Conservation (phyloP, 768 basidiomycete genomes). For the Mycena sanguinolenta region DNA sequence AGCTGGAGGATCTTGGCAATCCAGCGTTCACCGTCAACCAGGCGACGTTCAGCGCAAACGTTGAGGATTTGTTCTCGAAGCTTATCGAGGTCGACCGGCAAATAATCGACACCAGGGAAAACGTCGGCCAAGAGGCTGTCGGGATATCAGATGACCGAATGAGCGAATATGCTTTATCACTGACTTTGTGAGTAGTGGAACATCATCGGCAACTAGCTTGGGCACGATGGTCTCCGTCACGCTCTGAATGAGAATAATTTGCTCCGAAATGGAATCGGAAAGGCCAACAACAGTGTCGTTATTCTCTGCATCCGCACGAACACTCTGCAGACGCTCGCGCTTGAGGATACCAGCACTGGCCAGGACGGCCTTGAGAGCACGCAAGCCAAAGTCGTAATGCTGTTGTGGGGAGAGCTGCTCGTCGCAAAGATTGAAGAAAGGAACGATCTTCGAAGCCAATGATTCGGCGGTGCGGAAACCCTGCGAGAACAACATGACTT, state of each 20-base stretch:
- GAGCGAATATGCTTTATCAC: constrained; percentile 34
- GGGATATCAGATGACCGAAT: constrained; percentile 8
- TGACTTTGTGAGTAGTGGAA: constrained; percentile 92
- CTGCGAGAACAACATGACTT: constrained; percentile 99
- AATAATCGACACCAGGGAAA: constrained; percentile 95
- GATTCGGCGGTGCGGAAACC: constrained; percentile 98
- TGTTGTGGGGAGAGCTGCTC: constrained; percentile 97
- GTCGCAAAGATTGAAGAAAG: constrained; percentile 98
- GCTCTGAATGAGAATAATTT: constrained; percentile 98
- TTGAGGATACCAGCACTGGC: constrained; percentile 98
- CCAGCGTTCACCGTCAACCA: constrained; percentile 92
- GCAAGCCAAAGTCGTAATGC: constrained; percentile 98
- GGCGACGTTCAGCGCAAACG: constrained; percentile 87
- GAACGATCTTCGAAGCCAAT: constrained; percentile 98
- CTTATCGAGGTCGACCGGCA: constrained; percentile 88
- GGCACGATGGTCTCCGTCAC: constrained; percentile 99
- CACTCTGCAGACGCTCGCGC: constrained; percentile 81
- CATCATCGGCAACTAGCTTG: constrained; percentile 97
- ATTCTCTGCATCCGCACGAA: constrained; percentile 56
- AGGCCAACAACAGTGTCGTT: constrained; percentile 62
- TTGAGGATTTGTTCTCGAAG: constrained; percentile 88
- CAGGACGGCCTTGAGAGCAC: constrained; percentile 96
- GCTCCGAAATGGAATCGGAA: constrained; percentile 85
- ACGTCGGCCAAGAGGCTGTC: constrained; percentile 92
- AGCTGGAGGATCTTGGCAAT: constrained; percentile 95